phyloP scores from a whole-genome alignment of 148 eudicot species.

The Limonium bicolor region DNA sequence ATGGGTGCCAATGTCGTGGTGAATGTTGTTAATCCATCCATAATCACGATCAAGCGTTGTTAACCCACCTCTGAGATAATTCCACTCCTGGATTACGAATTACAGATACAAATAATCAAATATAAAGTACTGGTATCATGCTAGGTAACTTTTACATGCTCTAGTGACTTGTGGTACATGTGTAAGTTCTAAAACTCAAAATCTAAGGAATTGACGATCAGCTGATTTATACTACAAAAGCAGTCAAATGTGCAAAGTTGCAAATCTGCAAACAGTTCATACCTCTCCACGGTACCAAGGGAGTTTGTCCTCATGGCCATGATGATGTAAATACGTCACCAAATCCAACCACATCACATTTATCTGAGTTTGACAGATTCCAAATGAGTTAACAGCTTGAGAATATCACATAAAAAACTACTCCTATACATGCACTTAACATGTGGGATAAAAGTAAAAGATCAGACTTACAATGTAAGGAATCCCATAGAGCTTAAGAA shows the following conservation, averaged over 20 bases:
- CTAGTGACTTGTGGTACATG: background rate
- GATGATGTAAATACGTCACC: conserved; percentile 35
- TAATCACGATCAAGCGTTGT: conserved; percentile 37
- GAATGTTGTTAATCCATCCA: conserved; percentile 28
- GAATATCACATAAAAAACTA: background rate
- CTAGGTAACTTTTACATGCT: background rate
- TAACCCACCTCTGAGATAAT: conserved; percentile 27
- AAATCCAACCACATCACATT: conserved; percentile 28
- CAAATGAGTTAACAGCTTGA: background rate
- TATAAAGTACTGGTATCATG: background rate
- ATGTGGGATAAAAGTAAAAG: background rate
- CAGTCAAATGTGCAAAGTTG: background rate
- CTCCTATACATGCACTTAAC: background rate
- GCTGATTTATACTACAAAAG: background rate
- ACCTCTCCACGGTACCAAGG: conserved; percentile 39
- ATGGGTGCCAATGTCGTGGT: conserved; percentile 32
- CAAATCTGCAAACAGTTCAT: conserved; percentile 1
- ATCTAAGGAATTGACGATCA: background rate
- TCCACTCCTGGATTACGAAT: conserved; percentile 22
- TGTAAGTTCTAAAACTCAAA: background rate
- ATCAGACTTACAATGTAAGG: conserved; percentile 32
- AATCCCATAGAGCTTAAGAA: conserved; percentile 32
- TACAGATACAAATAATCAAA: background rate
- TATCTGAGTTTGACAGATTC: conserved; percentile 9
- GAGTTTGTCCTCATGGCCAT: conserved; percentile 20